Conservation (phyloP, 2,329 filamentous ascomycete species). For the Curvularia sp. region DNA sequence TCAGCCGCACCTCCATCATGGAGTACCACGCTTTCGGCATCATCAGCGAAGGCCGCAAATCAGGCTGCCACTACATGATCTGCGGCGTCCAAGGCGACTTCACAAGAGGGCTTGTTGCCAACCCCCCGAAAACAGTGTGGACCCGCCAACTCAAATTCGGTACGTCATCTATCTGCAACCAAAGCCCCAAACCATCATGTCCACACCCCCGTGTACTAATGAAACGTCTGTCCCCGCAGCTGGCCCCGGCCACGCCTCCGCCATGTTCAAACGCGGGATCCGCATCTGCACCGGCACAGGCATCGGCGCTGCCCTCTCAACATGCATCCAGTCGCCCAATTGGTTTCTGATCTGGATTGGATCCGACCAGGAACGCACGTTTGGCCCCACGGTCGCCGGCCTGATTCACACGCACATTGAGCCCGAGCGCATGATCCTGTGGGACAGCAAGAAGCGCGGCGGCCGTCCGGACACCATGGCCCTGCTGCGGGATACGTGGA, state of each 20-base stretch:
- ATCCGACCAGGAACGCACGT: constrained; percentile 47
- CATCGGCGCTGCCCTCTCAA: constrained; percentile 47
- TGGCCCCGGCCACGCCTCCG: constrained; percentile 46
- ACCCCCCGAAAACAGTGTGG: constrained; percentile 46
- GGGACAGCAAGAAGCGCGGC: constrained; percentile 48
- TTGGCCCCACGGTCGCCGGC: constrained; percentile 44
- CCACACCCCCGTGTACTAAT: constrained; percentile 6
- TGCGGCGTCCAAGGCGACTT: constrained; percentile 51
- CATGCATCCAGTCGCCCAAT: constrained; percentile 46
- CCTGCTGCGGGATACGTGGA: constrained; percentile 46
- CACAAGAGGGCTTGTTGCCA: constrained; percentile 41
- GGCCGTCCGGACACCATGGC: constrained; percentile 45
- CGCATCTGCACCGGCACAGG: constrained; percentile 48
- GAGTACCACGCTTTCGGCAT: constrained; percentile 50
- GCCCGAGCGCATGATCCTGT: constrained; percentile 49
- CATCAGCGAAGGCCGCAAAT: constrained; percentile 45
- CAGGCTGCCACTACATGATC: constrained; percentile 46
- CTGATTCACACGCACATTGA: constrained; percentile 45
- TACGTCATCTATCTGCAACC: constrained; percentile 19
- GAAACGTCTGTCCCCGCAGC: constrained; percentile 28
- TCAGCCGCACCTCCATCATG: constrained; percentile 49
- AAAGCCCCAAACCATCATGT: neutral
- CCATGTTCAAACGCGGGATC: constrained; percentile 49
- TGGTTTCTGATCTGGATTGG: constrained; percentile 51
- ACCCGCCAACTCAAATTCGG: constrained; percentile 48